phyloP scores from a whole-genome alignment of 352 stramenopile species.

The Globisporangium megalacanthum region DNA sequence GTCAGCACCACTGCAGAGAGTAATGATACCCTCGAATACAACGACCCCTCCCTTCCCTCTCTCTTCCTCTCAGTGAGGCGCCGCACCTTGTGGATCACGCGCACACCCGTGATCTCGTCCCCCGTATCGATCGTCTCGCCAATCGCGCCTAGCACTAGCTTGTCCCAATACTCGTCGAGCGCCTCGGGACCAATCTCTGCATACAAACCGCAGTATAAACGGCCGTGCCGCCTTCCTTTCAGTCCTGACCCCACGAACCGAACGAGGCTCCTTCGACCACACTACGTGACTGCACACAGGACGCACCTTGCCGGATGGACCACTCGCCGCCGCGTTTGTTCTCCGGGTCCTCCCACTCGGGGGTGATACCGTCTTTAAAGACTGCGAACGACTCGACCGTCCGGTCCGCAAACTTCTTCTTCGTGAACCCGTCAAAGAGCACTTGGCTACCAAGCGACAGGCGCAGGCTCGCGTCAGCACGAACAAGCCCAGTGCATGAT shows the following conservation, averaged over 20 bases:
- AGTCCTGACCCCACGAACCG: too few species aligned
- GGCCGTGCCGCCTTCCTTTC: too few species aligned
- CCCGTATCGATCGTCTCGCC: conserved; percentile 83
- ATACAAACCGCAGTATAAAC: too few species aligned
- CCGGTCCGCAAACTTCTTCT: conserved; percentile 90
- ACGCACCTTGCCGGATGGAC: conserved; percentile 72
- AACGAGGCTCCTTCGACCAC: too few species aligned
- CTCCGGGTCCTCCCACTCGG: conserved; percentile 87
- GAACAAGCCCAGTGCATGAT: neutral
- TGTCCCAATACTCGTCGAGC: conserved; percentile 87
- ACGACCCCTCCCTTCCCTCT: neutral
- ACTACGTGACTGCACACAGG: neutral
- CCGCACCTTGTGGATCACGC: conserved; percentile 87
- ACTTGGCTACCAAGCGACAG: conserved; percentile 37
- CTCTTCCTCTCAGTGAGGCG: neutral
- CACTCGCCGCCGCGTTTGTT: conserved; percentile 88
- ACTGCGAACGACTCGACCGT: conserved; percentile 92
- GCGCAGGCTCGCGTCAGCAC: neutral
- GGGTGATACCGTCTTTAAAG: conserved; percentile 88
- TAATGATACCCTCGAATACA: too few species aligned
- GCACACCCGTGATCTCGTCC: conserved; percentile 88
- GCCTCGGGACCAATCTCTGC: conserved; percentile 66
- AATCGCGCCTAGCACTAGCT: conserved; percentile 86
- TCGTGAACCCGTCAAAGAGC: conserved; percentile 75
- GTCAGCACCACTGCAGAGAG: neutral